A percentile compares a stretch with the other conserved stretches of the same genome.
phyloP scores from a whole-genome alignment of 1,284 basidiomycete genomes.

The Peniophora sp. region DNA sequence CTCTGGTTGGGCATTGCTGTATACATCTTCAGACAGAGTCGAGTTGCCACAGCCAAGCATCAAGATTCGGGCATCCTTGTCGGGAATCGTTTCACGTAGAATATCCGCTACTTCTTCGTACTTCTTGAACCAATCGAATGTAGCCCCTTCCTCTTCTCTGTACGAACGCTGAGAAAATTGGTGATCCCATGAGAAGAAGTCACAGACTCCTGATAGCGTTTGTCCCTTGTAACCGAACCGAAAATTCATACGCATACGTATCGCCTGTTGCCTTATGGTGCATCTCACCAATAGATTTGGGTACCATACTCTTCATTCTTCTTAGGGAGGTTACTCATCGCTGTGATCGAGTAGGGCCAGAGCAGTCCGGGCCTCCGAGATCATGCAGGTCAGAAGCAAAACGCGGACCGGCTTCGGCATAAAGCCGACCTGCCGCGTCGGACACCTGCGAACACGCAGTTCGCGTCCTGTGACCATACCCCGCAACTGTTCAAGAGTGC shows the following conservation, averaged over 20 bases:
- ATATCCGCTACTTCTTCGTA: constrained; percentile 59
- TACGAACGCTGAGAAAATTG: neutral
- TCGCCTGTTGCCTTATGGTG: too few species aligned
- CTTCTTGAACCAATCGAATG: constrained; percentile 86
- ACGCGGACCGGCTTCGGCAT: neutral
- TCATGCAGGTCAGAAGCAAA: neutral
- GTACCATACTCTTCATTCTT: constrained; percentile 73
- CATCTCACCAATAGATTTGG: constrained; percentile 62
- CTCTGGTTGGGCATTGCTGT: constrained; percentile 9
- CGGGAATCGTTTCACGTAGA: constrained; percentile 54
- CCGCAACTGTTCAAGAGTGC: too few species aligned
- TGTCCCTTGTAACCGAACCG: constrained; percentile 42
- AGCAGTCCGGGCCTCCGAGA: too few species aligned
- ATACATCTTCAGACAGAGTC: constrained; percentile 65
- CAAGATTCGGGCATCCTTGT: constrained; percentile 61
- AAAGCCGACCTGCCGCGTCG: neutral
- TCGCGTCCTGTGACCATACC: too few species aligned
- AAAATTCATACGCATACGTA: neutral
- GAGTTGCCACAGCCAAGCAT: constrained; percentile 94
- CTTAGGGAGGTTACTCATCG: constrained; percentile 36
- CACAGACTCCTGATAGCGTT: constrained; percentile 59
- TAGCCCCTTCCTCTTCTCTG: constrained; percentile 55
- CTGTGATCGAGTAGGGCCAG: neutral
- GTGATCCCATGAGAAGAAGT: neutral
- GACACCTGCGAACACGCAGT: neutral